Conservation (phyloP, 2,329 filamentous ascomycete genomes). For the Paecilomyces niveus region DNA sequence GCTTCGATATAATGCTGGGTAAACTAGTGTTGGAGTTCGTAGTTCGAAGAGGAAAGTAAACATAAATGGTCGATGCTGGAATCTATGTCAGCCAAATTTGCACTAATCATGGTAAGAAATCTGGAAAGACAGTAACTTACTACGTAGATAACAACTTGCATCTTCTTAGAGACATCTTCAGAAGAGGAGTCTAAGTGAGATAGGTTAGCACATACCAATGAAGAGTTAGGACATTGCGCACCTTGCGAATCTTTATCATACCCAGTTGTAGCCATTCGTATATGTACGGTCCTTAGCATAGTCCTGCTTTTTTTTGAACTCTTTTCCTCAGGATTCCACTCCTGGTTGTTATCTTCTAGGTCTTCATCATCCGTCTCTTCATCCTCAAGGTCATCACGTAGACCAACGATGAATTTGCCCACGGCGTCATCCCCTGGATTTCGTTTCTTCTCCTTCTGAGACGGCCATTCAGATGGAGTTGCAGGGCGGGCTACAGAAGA, state of each 20-base stretch:
- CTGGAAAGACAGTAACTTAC: conserved; percentile 17
- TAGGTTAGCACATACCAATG: conserved; percentile 1
- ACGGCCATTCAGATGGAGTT: not conserved
- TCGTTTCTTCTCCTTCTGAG: not conserved
- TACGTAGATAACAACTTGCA: conserved; percentile 37
- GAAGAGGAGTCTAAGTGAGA: not conserved
- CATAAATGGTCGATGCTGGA: conserved; percentile 42
- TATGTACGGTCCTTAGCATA: conserved; percentile 26
- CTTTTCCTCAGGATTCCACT: conserved; percentile 12
- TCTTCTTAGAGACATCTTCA: conserved; percentile 11
- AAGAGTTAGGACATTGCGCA: conserved; percentile 5
- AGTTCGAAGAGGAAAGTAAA: conserved; percentile 44
- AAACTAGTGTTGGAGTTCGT: conserved; percentile 32
- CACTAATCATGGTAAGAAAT: conserved; percentile 2
- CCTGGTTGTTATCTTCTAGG: conserved; percentile 17
- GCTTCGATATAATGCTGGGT: conserved; percentile 39
- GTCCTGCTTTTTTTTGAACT: conserved; percentile 20
- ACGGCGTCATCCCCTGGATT: conserved; percentile 6
- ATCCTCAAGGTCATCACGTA: conserved; percentile 35
- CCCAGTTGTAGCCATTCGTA: conserved; percentile 18
- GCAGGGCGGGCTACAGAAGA: not conserved
- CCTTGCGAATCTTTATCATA: conserved; percentile 10
- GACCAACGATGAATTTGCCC: conserved; percentile 36
- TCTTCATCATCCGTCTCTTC: conserved; percentile 27
- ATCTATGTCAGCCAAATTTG: not conserved